phyloP scores from a whole-genome alignment of 768 basidiomycete species.

The Lactarius pseudohatsudake region DNA sequence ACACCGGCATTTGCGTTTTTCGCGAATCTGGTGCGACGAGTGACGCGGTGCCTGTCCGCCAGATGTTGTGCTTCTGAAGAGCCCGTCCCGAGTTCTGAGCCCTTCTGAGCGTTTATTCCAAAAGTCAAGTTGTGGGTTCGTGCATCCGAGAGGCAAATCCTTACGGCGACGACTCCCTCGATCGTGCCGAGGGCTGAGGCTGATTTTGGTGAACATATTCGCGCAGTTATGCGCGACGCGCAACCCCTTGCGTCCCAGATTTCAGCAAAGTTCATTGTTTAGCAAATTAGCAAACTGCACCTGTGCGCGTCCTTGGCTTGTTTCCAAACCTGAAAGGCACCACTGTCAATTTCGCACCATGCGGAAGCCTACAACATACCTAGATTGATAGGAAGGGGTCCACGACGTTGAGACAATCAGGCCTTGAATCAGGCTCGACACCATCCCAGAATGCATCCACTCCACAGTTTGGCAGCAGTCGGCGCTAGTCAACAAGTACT shows the following conservation, averaged over 20 bases:
- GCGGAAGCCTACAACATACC: neutral
- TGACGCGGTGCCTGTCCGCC: too few relatives aligned
- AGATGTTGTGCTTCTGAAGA: too few relatives aligned
- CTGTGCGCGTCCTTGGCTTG: too few relatives aligned
- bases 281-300: too few relatives aligned
- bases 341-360: neutral
- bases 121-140: neutral
- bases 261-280: neutral
- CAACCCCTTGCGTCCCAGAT: neutral
- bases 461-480: too few relatives aligned
- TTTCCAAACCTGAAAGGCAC: too few relatives aligned
- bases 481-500: too few relatives aligned
- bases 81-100: neutral
- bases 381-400: neutral
- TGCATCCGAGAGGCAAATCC: neutral
- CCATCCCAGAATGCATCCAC: too few relatives aligned
- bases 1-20: neutral
- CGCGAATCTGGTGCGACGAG: too few relatives aligned
- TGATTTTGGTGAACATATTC: neutral
- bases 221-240: neutral
- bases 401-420: neutral
- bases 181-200: too few relatives aligned
- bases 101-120: neutral
- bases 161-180: neutral
- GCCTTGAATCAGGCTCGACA: too few relatives aligned